Base-by-base conservation (phyloP, 2,329 filamentous ascomycete species). In the Fusarium aywerte region DNA sequence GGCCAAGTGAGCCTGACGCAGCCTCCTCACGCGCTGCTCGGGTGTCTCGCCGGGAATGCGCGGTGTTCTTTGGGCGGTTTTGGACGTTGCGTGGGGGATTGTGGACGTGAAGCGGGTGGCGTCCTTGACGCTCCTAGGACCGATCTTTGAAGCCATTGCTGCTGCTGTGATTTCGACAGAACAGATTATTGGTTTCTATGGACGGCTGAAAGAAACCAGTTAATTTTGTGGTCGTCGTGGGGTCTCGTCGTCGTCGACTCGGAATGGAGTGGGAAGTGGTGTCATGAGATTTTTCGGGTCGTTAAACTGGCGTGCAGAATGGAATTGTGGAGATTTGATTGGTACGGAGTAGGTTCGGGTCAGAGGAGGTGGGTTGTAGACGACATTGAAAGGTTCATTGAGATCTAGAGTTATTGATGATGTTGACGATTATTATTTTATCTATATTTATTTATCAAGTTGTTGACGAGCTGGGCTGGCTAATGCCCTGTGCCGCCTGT, bases 71-170 rank as follows among this genome's bases (percentile, higher is more conserved):
- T 70, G 60, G 62, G 74, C 74, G 39, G 84, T 78, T 76, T 91
- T 91, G 69, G 88, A 87, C 68, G 85, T 85, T 72, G 90, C 91
- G 80, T 93, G 91, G 51, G 81, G 80, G 59, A 81, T 80, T 58
- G 80, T 82, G 56, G 80, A 82, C 33, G 80, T 82, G 76, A 82
- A 96, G 76, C 91, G 89, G 73, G 92, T 96, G 70, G 92, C 92
- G 77, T 94, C 92, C 73, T 87, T 87, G 76, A 91, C 89, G 80
- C 88, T 92, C 76, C 90, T 89, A 62, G 90, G 85, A 68, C 81
- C 81, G 42, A 82, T 78, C 70, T 78, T 77, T 32, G 79, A 78
- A 57, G 78, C 77, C 80, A 82, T 83, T 72, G 61, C 81, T 71
- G 32, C 48, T 18, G 29, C 7, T 49, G 20, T 16, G n/a, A 33